A percentile compares a stretch with the other conserved stretches of the same genome.
These are phyloP conservation scores for Astraeus odoratus DNA, from an alignment of 768 basidiomycete genomes.

Conservation along the genomic window DNA sequence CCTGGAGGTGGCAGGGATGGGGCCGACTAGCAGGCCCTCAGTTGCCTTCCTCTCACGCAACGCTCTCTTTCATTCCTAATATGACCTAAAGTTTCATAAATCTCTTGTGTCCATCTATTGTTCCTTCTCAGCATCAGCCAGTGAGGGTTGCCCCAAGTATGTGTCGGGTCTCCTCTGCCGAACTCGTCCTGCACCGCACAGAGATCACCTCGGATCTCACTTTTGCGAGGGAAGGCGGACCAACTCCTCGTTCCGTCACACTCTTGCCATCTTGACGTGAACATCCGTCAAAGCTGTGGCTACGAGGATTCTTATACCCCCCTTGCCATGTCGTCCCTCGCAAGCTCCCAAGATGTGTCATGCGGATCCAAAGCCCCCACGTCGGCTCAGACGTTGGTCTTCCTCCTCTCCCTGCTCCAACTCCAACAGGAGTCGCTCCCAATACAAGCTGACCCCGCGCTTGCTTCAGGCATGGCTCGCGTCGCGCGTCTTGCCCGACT, in stretches of 20 bases:
- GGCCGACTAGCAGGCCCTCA: not conserved
- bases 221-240: constrained; percentile 17
- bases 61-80: constrained; percentile 27
- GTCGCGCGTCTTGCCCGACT: constrained; percentile 44
- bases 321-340: constrained; percentile 10
- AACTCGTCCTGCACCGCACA: constrained; percentile 26
- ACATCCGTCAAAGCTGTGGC: constrained; percentile 27
- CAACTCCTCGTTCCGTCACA: constrained; percentile 11
- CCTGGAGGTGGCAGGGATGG: not conserved
- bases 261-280: constrained; percentile 24
- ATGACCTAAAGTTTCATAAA: constrained; percentile 29
- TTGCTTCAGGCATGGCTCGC: constrained; percentile 48
- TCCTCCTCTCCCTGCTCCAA: constrained; percentile 7
- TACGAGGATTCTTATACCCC: constrained; percentile 23
- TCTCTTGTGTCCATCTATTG: constrained; percentile 1
- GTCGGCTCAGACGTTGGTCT: constrained; percentile 15
- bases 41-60: constrained; percentile 8
- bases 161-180: constrained; percentile 28
- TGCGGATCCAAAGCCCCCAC: constrained; percentile 16
- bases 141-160: constrained; percentile 8
- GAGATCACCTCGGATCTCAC: constrained; percentile 29
- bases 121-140: constrained; percentile 16
- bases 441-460: constrained; percentile 4
- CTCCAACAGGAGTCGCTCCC: not conserved
- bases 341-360: constrained; percentile 20